Evolutionary conservation across 768 basidiomycete species (phyloP), one percentile per base, ranked within the genome.

Genomic region (Pulveroboletus frians): DNA sequence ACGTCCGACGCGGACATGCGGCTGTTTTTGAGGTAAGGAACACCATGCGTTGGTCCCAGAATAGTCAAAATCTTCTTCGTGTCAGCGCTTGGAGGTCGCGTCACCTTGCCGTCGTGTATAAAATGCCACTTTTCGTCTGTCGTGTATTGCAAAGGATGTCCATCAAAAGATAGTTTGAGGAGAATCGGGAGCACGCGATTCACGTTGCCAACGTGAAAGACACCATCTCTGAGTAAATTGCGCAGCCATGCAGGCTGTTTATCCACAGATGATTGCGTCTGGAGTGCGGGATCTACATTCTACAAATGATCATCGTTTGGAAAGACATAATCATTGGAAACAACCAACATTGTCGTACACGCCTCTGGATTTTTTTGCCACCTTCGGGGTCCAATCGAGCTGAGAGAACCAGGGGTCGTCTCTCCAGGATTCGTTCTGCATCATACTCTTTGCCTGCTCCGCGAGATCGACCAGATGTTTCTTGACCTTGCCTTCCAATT

Each of bases 321-420:
- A 18, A 21, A 9, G 4, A 4, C 10, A n/a, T 36, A 8, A n/a
- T 17, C 20, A 2, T 8, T 20, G 9, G 13, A 43, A 38, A 41
- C n/a, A 9, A 51, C 48, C n/a, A 43, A 71, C 73, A 13, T 40
- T 18, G 2, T 63, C 51, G 14, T 67, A 47, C 8, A 88, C 62
- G 0, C 87, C 87, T 61, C 88, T 73, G 9, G 84, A 82, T 64
- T 82, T 81, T 32, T 79, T 77, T 0, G 81, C 83, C 6, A 77
- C 73, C 66, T 98, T 97, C 1, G 90, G 90, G 1, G 89, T 84
- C 96, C 96, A 98, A 64, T 99, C 94, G 49, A 98, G 73, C 65
- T 99, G 96, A 42, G 74, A 78, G 13, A 94, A 68, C 92, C 92
- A 96, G 7, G 82, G 81, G 66, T 92, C 87, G 3, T 76, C 73